Conservation (phyloP, 805 yeast genomes). For the Metschnikowia chrysomelidarum region DNA sequence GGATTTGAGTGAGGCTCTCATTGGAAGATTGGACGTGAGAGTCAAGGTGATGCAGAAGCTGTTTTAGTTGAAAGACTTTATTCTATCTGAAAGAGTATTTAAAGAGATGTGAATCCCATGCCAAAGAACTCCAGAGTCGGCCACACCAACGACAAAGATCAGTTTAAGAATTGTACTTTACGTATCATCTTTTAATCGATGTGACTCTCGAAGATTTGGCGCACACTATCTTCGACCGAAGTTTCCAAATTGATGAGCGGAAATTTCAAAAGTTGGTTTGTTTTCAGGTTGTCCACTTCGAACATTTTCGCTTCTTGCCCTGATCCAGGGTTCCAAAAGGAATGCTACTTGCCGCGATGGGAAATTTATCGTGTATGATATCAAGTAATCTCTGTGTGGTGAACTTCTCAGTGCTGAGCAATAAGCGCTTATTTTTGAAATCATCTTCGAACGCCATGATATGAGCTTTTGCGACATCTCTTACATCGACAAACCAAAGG, state of each 20-base stretch:
- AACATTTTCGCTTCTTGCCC: too few species aligned
- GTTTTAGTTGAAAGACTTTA: too few species aligned
- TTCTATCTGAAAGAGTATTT: too few species aligned
- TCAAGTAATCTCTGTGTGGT: slow-evolving; percentile 30
- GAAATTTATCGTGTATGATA: slow-evolving; percentile 40
- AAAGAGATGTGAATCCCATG: too few species aligned
- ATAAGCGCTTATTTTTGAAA: slow-evolving; percentile 26
- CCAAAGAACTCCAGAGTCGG: too few species aligned
- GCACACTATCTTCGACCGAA: slow-evolving; percentile 40
- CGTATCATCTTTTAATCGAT: too few species aligned
- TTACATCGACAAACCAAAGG: slow-evolving; percentile 15
- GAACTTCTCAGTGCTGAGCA: slow-evolving; percentile 24
- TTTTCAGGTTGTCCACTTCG: slow-evolving; percentile 33
- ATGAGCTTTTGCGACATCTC: slow-evolving; percentile 20
- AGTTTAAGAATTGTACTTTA: too few species aligned
- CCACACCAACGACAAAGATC: too few species aligned
- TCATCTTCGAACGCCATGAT: slow-evolving; percentile 21
- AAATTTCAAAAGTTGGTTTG: slow-evolving; percentile 37
- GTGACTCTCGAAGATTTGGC: slow-evolving; percentile 42
- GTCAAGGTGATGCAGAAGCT: too few species aligned
- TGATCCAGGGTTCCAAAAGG: too few species aligned
- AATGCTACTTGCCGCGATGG: slow-evolving; percentile 43
- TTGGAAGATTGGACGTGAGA: too few species aligned
- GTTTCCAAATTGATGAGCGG: slow-evolving; percentile 37
- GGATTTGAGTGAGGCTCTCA: too few species aligned